These are phyloP conservation scores for Allium cepa DNA, from an alignment of 106 monocot species.

Conservation along the genomic window DNA sequence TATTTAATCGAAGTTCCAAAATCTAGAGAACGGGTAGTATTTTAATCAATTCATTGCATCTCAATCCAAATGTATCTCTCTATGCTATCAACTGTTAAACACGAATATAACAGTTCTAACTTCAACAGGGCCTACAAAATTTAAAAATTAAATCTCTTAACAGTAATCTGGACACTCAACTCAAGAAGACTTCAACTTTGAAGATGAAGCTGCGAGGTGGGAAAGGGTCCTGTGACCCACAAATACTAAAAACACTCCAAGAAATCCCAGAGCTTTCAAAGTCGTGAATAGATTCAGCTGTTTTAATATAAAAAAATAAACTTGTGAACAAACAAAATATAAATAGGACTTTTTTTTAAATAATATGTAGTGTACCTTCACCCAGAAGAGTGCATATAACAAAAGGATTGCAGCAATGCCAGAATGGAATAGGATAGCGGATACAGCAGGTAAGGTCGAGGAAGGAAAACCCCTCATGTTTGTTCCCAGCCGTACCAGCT, in stretches of 20 bases:
- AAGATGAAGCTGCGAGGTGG: slow-evolving; percentile 55
- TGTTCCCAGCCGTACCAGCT: slow-evolving; percentile 60
- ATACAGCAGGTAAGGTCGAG: slow-evolving; percentile 40
- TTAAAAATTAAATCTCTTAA: background rate
- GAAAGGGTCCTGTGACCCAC: slow-evolving; percentile 86
- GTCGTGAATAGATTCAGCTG: slow-evolving; percentile 97
- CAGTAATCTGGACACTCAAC: background rate
- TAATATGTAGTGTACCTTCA: slow-evolving; percentile 43
- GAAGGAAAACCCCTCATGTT: slow-evolving; percentile 82
- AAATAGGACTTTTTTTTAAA: background rate
- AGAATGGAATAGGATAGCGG: slow-evolving; percentile 71
- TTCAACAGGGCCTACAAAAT: slow-evolving; percentile 12
- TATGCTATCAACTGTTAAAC: no score
- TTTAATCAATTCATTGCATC: no score
- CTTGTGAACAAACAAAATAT: background rate
- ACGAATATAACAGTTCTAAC: background rate
- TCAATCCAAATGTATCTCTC: no score
- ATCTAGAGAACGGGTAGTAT: no score
- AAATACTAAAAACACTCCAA: slow-evolving; percentile 63
- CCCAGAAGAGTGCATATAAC: slow-evolving; percentile 86
- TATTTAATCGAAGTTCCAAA: no score
- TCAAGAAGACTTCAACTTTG: slow-evolving; percentile 88
- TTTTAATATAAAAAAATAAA: background rate
- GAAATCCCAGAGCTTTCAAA: slow-evolving; percentile 58
- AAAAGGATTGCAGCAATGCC: slow-evolving; percentile 77